These are phyloP conservation scores for Gloeophyllum trabeum DNA, from an alignment of 768 basidiomycete genomes.

Conservation along the genomic window DNA sequence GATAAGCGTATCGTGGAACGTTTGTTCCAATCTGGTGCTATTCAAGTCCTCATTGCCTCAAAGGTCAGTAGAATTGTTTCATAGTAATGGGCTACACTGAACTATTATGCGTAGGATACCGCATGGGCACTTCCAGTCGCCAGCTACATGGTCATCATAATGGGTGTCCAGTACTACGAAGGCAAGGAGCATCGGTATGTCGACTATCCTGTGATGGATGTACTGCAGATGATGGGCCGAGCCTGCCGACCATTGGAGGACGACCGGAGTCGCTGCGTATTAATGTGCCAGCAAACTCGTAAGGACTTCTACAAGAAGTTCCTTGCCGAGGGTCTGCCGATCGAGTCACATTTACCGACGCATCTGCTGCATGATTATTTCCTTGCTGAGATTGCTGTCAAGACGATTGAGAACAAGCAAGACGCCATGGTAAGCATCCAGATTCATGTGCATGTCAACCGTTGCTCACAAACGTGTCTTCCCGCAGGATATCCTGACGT, in stretches of 20 bases:
- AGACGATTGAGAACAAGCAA: conserved; percentile 99
- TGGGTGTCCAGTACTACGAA: conserved; percentile 97
- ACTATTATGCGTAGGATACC: conserved; percentile 52
- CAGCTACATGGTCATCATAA: conserved; percentile 96
- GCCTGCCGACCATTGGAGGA: conserved; percentile 89
- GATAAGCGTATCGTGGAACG: conserved; percentile 92
- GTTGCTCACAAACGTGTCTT: neutral
- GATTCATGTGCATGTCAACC: neutral
- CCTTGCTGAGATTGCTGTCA: conserved; percentile 95
- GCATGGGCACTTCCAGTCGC: conserved; percentile 94
- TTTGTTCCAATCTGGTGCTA: conserved; percentile 87
- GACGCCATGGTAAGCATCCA: conserved; percentile 65
- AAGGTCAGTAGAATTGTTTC: conserved; percentile 41
- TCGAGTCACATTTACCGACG: conserved; percentile 89
- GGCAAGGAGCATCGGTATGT: conserved; percentile 97
- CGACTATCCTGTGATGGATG: conserved; percentile 97
- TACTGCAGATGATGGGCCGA: conserved; percentile 98
- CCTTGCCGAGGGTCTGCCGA: conserved; percentile 91
- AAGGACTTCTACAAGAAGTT: conserved; percentile 99
- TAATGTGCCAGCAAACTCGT: conserved; percentile 96
- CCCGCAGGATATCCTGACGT: conserved; percentile 83
- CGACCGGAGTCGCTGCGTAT: conserved; percentile 81
- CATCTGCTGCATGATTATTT: conserved; percentile 93
- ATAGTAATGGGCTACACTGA: neutral
- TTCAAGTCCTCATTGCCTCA: conserved; percentile 89